These are phyloP conservation scores for Capsicum pubescens DNA, from an alignment of 257 asterid genomes.

Conservation along the genomic window DNA sequence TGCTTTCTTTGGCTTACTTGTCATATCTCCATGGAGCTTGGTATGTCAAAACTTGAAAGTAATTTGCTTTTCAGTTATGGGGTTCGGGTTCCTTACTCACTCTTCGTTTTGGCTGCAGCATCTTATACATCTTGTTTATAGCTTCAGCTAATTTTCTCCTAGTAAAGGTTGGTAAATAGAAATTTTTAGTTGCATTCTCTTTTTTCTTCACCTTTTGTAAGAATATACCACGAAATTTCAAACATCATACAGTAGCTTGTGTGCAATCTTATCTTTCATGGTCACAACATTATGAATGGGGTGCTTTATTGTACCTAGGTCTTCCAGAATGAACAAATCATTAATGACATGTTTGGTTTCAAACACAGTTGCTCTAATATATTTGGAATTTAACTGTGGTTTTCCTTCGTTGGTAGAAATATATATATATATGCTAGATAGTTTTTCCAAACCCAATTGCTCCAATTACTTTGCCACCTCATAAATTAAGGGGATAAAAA, in stretches of 20 bases:
- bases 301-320: neutral
- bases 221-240: neutral
- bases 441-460: neutral
- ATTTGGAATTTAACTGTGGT: neutral
- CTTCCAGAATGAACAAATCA: neutral
- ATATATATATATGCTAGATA: neutral
- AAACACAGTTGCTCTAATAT: conserved; percentile 10
- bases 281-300: neutral
- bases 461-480: conserved; percentile 12
- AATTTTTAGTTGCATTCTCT: conserved; percentile 28
- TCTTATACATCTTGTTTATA: conserved; percentile 65
- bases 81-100: neutral
- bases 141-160: conserved; percentile 81
- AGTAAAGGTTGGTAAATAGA: conserved; percentile 74
- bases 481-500: neutral
- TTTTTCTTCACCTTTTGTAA: conserved; percentile 15
- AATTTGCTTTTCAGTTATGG: neutral
- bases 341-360: conserved; percentile 20
- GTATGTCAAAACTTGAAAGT: conserved; percentile 44
- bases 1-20: conserved; percentile 69
- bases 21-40: conserved; percentile 88
- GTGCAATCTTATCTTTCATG: neutral
- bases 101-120: conserved; percentile 50
- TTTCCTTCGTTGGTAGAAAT: neutral
- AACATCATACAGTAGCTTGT: neutral